phyloP scores from a whole-genome alignment of 2,329 filamentous ascomycete genomes.

The Davidsoniella eucalypti region DNA sequence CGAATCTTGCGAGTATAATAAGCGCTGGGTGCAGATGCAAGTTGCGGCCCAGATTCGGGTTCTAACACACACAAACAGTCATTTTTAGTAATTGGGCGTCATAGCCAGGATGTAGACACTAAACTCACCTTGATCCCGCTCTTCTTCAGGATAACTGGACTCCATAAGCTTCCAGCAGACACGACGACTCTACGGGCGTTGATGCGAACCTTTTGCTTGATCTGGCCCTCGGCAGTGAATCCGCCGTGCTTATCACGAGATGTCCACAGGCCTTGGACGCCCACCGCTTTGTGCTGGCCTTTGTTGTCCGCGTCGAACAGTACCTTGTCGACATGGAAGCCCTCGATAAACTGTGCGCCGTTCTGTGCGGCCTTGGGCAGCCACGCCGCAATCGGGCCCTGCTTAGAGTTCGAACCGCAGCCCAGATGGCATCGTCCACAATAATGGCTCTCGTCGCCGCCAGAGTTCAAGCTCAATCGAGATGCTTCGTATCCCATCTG shows the following conservation, averaged over 20 bases:
- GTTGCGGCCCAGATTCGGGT: slow-evolving; percentile 66
- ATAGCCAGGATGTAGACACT: not conserved
- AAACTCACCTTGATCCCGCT: slow-evolving; percentile 53
- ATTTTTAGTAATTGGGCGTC: not conserved
- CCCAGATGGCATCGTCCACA: slow-evolving; percentile 51
- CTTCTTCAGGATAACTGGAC: slow-evolving; percentile 56
- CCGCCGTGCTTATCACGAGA: not conserved
- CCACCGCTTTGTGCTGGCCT: slow-evolving; percentile 47
- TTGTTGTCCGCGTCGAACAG: slow-evolving; percentile 42
- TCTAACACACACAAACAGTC: slow-evolving; percentile 26
- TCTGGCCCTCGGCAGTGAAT: slow-evolving; percentile 26
- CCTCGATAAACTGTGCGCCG: slow-evolving; percentile 71
- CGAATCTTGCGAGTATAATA: slow-evolving; percentile 42
- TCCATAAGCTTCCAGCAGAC: slow-evolving; percentile 61
- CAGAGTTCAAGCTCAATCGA: slow-evolving; percentile 64
- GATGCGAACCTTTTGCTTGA: slow-evolving; percentile 47
- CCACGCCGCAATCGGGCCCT: slow-evolving; percentile 61
- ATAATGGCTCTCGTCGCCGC: slow-evolving; percentile 47
- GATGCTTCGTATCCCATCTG: slow-evolving; percentile 57
- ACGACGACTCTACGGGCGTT: slow-evolving; percentile 68
- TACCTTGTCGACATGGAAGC: slow-evolving; percentile 55
- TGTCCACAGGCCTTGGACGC: slow-evolving; percentile 42
- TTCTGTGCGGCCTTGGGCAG: slow-evolving; percentile 63
- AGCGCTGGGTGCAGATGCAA: slow-evolving; percentile 66
- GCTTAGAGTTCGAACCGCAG: slow-evolving; percentile 54